Percentiles rank a stretch among this genome's conserved stretches.
Evolutionary conservation across 1,139 yeast species (phyloP).

Genomic region (Geotrichum cucujoidarum): DNA sequence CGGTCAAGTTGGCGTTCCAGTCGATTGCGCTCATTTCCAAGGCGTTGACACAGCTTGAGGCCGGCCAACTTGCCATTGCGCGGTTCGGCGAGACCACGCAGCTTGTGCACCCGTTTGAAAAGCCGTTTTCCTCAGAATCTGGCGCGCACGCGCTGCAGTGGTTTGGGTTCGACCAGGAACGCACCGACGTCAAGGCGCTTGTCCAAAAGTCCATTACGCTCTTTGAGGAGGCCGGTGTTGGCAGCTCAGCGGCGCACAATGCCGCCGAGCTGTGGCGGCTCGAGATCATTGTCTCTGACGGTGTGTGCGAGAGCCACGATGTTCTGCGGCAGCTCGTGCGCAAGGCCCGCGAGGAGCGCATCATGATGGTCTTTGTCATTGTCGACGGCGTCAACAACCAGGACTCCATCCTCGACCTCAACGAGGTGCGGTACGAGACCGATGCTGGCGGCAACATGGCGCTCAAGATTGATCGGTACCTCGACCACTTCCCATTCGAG

Average conservation of each 20-base stretch:
- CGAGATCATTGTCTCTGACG: constrained; percentile 89
- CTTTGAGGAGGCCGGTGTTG: constrained; percentile 57
- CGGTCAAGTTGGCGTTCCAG: constrained; percentile 88
- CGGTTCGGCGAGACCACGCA: constrained; percentile 82
- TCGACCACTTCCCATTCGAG: constrained; percentile 95
- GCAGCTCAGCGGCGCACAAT: constrained; percentile 21
- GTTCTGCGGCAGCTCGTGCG: constrained; percentile 78
- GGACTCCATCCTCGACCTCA: constrained; percentile 91
- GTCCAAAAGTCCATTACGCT: constrained; percentile 67
- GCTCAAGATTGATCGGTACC: constrained; percentile 73
- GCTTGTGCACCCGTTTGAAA: constrained; percentile 85
- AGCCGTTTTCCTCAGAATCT: constrained; percentile 74
- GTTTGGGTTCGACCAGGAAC: constrained; percentile 86
- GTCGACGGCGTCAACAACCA: constrained; percentile 82
- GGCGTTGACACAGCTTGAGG: constrained; percentile 88
- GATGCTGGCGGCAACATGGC: constrained; percentile 66
- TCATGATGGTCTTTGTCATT: constrained; percentile 92
- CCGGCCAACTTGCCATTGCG: constrained; percentile 88
- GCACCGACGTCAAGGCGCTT: constrained; percentile 75
- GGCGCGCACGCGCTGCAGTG: constrained; percentile 83
- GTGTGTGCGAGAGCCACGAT: constrained; percentile 93
- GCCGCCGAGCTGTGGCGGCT: constrained; percentile 77
- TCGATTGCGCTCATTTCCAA: constrained; percentile 91
- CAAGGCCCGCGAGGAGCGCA: constrained; percentile 83
- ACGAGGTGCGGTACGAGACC: constrained; percentile 76